Evolutionary conservation across 176 grass and related monocot species (phyloP).

Genomic region (Eleusine coracana): DNA sequence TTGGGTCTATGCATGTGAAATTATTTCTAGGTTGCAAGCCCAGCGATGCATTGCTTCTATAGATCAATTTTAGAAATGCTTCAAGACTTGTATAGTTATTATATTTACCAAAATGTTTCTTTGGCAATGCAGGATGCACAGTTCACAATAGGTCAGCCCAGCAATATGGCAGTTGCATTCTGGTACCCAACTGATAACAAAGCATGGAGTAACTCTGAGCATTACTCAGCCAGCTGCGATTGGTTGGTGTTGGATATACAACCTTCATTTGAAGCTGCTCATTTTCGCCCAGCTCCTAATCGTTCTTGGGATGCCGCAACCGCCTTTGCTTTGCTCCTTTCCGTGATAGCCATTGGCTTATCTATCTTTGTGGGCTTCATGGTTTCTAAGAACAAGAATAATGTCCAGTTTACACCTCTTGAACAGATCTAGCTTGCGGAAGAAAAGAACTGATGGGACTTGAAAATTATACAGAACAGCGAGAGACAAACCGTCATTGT

Average conservation of each 20-base stretch:
- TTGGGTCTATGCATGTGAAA: not conserved
- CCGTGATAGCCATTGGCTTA: conserved; percentile 70
- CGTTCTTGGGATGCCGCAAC: conserved; percentile 84
- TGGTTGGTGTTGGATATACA: conserved; percentile 85
- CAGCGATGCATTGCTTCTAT: not conserved
- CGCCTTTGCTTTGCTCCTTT: conserved; percentile 82
- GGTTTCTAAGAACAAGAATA: conserved; percentile 70
- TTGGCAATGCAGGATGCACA: conserved; percentile 79
- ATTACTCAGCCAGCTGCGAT: conserved; percentile 92
- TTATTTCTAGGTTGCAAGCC: conserved; percentile 14
- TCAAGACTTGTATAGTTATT: not conserved
- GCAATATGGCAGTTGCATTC: conserved; percentile 78
- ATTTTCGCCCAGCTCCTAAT: conserved; percentile 53
- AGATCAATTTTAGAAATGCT: not conserved
- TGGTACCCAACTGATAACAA: conserved; percentile 86
- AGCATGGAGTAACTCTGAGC: conserved; percentile 71
- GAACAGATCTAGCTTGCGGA: conserved; percentile 42
- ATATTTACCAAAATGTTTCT: conserved; percentile 26
- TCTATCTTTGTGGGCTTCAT: conserved; percentile 77
- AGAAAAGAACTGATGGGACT: conserved; percentile 21
- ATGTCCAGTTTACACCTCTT: conserved; percentile 72
- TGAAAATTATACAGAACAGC: not conserved
- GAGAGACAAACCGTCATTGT: not conserved
- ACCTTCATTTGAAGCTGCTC: conserved; percentile 47
- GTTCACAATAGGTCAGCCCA: conserved; percentile 84